phyloP scores from a whole-genome alignment of 2,329 filamentous ascomycete species.

The Talaromyces sp. region DNA sequence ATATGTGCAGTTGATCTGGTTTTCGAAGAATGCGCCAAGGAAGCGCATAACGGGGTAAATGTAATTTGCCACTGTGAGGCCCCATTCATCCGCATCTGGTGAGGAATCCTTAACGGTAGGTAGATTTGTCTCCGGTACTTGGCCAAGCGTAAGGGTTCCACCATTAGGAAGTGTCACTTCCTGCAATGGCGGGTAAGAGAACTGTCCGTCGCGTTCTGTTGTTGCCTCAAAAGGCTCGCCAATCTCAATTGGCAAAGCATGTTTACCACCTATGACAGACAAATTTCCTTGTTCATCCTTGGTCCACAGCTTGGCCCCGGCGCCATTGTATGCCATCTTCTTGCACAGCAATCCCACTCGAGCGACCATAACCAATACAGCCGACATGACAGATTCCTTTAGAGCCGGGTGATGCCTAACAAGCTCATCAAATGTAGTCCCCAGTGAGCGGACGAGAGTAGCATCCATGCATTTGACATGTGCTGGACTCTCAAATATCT shows the following conservation, averaged over 20 bases:
- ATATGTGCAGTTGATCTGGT: conserved; percentile 63
- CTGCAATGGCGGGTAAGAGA: conserved; percentile 13
- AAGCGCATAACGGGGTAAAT: conserved; percentile 74
- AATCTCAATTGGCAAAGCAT: conserved; percentile 30
- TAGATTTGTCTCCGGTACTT: conserved; percentile 21
- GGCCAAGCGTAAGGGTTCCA: conserved; percentile 27
- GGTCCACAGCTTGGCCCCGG: conserved; percentile 74
- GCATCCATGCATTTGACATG: conserved; percentile 84
- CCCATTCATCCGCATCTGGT: conserved; percentile 43
- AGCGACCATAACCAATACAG: conserved; percentile 84
- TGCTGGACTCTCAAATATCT: conserved; percentile 90
- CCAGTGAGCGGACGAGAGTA: conserved; percentile 67
- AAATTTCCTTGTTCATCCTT: conserved; percentile 55
- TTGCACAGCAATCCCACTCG: conserved; percentile 71
- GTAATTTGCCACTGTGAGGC: conserved; percentile 60
- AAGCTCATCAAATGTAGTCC: conserved; percentile 86
- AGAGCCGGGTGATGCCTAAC: conserved; percentile 86
- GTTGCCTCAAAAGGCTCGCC: conserved; percentile 23
- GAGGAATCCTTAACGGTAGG: conserved; percentile 13
- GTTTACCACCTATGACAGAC: conserved; percentile 53
- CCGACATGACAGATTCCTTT: conserved; percentile 72
- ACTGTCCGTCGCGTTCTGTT: conserved; percentile 8
- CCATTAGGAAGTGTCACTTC: conserved; percentile 32
- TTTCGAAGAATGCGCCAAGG: conserved; percentile 69
- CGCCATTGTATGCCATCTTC: conserved; percentile 62